Conservation (phyloP, 176 grass and related monocot genomes). For the Carex kokanica region DNA sequence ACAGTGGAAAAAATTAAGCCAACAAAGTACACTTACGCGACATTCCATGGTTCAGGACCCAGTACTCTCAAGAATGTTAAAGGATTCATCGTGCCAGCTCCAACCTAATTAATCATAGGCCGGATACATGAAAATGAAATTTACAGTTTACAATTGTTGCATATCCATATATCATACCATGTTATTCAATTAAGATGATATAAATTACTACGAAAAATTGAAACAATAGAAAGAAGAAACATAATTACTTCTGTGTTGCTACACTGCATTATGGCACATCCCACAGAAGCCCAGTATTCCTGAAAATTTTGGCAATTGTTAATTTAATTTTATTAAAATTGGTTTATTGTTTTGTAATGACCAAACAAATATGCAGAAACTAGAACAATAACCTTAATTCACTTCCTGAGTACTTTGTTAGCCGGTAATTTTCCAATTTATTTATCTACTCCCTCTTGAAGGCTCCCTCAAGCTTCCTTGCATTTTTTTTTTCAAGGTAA, state of each 20-base stretch:
- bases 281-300: constrained; percentile 97
- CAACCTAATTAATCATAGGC: constrained; percentile 49
- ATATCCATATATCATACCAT: not conserved
- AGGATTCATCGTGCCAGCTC: constrained; percentile 95
- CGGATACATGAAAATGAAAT: not conserved
- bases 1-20: not conserved
- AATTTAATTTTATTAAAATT: not conserved
- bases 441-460: not conserved
- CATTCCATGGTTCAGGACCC: constrained; percentile 93
- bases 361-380: not conserved
- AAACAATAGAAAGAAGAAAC: not conserved
- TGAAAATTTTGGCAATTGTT: constrained; percentile 20
- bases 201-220: not conserved
- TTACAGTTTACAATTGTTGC: not conserved
- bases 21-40: constrained; percentile 55
- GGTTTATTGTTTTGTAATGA: not conserved
- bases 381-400: constrained; percentile 5
- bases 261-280: constrained; percentile 93
- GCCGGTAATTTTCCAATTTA: not conserved
- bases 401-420: not conserved
- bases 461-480: not conserved
- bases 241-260: constrained; percentile 81
- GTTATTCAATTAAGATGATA: not conserved
- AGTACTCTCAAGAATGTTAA: constrained; percentile 85
- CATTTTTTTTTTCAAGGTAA: not conserved